Evolutionary conservation across 2,329 filamentous ascomycete species (phyloP).

Genomic region (Diaporthe sp.): DNA sequence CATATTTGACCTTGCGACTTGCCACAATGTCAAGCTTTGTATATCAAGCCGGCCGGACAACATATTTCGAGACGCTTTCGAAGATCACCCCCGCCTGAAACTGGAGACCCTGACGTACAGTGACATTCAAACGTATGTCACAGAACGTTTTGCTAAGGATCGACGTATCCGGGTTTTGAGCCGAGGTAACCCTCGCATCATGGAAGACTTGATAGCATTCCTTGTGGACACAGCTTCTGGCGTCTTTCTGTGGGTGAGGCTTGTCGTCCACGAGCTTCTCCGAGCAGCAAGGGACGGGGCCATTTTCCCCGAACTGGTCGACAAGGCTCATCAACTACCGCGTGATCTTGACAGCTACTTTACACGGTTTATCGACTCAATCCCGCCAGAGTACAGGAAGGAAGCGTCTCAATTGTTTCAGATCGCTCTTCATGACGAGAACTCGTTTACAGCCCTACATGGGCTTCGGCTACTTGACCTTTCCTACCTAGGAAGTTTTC

Average conservation of each 20-base stretch:
- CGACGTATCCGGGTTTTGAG: background rate
- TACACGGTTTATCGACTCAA: background rate
- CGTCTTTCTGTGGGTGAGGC: constrained; percentile 6
- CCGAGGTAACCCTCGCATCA: background rate
- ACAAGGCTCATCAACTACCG: background rate
- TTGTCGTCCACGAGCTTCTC: constrained; percentile 1
- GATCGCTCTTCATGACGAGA: background rate
- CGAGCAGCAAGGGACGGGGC: background rate
- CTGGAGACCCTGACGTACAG: background rate
- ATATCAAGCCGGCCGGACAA: constrained; percentile 4
- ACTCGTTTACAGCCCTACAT: background rate
- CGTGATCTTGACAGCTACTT: background rate
- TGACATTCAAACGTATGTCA: background rate
- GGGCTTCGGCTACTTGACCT: background rate
- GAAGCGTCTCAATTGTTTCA: background rate
- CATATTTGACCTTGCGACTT: background rate
- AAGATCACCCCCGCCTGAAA: background rate
- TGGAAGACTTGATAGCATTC: background rate
- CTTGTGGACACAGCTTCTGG: background rate
- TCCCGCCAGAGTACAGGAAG: background rate
- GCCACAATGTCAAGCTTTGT: background rate
- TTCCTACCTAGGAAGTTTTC: background rate
- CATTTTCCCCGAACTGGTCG: background rate
- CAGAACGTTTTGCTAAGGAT: background rate
- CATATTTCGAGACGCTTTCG: background rate